Evolutionary conservation across 2,329 filamentous ascomycete genomes (phyloP).

Genomic region (Ceratocystis harringtonii): DNA sequence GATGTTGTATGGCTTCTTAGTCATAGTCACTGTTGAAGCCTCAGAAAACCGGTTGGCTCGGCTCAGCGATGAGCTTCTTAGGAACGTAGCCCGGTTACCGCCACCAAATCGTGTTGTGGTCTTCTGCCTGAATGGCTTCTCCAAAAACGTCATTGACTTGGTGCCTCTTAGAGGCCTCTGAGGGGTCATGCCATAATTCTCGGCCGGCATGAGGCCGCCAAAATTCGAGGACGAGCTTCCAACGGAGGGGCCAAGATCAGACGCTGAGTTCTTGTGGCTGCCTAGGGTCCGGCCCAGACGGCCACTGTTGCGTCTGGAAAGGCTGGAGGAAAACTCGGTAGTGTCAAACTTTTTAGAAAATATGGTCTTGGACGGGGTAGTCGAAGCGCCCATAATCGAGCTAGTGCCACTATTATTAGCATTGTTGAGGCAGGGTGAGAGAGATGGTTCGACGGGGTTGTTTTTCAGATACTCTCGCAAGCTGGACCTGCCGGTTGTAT

Average conservation of each 20-base stretch:
- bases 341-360: background rate
- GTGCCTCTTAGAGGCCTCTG: constrained; percentile 10
- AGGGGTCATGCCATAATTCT: background rate
- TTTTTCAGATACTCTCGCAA: constrained; percentile 7
- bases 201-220: background rate
- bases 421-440: background rate
- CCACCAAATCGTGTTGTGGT: background rate
- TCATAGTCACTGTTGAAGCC: constrained; percentile 1
- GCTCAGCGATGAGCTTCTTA: constrained; percentile 6
- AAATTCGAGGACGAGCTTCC: background rate
- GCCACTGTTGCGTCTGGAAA: background rate
- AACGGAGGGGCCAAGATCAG: constrained; percentile 4
- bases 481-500: constrained; percentile 1
- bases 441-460: background rate
- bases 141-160: constrained; percentile 17
- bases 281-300: constrained; percentile 10
- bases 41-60: constrained; percentile 9
- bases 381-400: background rate
- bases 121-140: constrained; percentile 10
- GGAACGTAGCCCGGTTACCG: constrained; percentile 9
- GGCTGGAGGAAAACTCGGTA: background rate
- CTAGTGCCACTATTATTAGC: background rate
- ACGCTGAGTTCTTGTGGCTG: background rate
- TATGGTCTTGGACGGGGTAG: background rate
- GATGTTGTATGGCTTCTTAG: constrained; percentile 10